These are phyloP conservation scores for Aspergillus fructus DNA, from an alignment of 2,329 filamentous ascomycete genomes.

Conservation along the genomic window DNA sequence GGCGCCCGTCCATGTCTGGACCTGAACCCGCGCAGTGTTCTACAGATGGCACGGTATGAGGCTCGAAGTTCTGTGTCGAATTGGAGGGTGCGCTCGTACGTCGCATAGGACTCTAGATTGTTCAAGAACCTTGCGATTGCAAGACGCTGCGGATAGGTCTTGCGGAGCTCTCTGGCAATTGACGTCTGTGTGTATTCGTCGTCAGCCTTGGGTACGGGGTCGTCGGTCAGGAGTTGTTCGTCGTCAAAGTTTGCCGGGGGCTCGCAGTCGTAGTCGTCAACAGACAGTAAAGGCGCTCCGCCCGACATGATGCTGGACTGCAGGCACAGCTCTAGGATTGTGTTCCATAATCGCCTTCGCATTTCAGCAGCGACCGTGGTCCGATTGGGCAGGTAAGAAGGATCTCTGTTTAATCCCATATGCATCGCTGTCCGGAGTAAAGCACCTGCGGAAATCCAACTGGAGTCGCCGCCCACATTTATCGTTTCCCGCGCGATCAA, in stretches of 20 bases:
- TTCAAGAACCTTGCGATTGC: slow-evolving; percentile 33
- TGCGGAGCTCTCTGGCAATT: slow-evolving; percentile 36
- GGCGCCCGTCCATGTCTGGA: slow-evolving; percentile 1
- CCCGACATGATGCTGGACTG: slow-evolving; percentile 39
- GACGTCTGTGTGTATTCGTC: slow-evolving; percentile 35
- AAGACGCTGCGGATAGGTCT: slow-evolving; percentile 38
- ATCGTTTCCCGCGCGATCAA: slow-evolving; percentile 38
- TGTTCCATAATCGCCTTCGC: slow-evolving; percentile 32
- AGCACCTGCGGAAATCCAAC: slow-evolving; percentile 40
- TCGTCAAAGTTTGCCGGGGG: slow-evolving; percentile 43
- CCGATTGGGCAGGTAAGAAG: slow-evolving; percentile 28
- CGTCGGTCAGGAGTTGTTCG: slow-evolving; percentile 32
- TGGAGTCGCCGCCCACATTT: slow-evolving; percentile 34
- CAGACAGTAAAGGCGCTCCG: slow-evolving; percentile 34
- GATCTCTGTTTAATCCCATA: slow-evolving; percentile 44
- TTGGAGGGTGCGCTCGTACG: slow-evolving; percentile 25
- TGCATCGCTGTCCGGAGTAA: slow-evolving; percentile 40
- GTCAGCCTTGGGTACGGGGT: slow-evolving; percentile 29
- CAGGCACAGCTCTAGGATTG: slow-evolving; percentile 36
- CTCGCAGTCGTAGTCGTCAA: slow-evolving; percentile 37
- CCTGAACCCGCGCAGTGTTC: slow-evolving; percentile 21
- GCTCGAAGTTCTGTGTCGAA: slow-evolving; percentile 46
- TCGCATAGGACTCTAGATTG: slow-evolving; percentile 16
- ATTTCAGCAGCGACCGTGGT: slow-evolving; percentile 23
- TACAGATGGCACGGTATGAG: slow-evolving; percentile 45